Conservation (phyloP, 2,329 filamentous ascomycete species). For the Dothideomycetes sp. region DNA sequence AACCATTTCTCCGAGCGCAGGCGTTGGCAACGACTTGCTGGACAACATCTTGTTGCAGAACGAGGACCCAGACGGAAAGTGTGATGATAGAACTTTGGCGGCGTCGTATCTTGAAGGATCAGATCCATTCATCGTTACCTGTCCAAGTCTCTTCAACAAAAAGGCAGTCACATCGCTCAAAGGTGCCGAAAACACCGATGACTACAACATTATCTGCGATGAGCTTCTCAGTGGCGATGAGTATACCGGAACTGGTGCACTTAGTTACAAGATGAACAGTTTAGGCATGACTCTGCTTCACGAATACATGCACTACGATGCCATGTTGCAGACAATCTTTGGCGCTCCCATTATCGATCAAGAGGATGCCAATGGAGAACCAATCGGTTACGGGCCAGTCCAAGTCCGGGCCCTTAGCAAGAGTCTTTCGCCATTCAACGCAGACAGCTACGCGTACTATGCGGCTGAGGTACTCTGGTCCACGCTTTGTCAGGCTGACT, state of each 20-base stretch:
- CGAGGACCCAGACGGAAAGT: neutral
- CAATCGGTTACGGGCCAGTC: neutral
- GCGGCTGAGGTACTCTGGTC: neutral
- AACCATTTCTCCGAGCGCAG: neutral
- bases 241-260: neutral
- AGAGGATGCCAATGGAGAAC: neutral
- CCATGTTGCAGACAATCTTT: neutral
- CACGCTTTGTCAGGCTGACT: neutral
- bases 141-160: neutral
- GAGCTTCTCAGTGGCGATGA: neutral
- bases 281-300: neutral
- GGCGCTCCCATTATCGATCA: neutral
- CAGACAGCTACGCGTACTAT: constrained; percentile 1
- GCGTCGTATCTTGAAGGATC: neutral
- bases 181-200: neutral
- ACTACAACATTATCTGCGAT: neutral
- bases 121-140: neutral
- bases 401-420: neutral
- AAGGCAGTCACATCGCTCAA: neutral
- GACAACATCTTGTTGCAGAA: neutral
- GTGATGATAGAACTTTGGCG: neutral
- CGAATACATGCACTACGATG: neutral
- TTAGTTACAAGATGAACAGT: neutral
- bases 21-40: neutral
- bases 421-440: neutral